Percentiles rank a stretch among this genome's conserved stretches.
These are phyloP conservation scores for Beauveria bassiana DNA, from an alignment of 2,329 filamentous ascomycete genomes.

Conservation along the genomic window DNA sequence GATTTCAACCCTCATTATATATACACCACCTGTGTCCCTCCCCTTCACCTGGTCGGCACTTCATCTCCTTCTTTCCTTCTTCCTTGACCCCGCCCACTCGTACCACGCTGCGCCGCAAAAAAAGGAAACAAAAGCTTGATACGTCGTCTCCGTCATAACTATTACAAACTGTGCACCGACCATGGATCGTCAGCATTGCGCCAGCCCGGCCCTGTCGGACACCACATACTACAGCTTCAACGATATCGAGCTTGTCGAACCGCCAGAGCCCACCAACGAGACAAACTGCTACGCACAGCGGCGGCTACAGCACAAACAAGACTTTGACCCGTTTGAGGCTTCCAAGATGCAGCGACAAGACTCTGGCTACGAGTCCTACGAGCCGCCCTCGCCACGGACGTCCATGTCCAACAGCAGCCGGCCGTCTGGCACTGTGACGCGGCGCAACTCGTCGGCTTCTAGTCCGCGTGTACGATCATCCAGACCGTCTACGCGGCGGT, in stretches of 20 bases:
- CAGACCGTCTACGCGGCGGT: slow-evolving; percentile 35
- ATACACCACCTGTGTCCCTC: background rate
- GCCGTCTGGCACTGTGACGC: slow-evolving; percentile 13
- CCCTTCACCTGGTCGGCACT: background rate
- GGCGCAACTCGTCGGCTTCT: slow-evolving; percentile 14
- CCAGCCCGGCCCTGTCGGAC: slow-evolving; percentile 38
- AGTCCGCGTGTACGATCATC: slow-evolving; percentile 25
- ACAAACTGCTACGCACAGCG: slow-evolving; percentile 11
- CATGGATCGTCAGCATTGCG: slow-evolving; percentile 23
- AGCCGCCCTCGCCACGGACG: slow-evolving; percentile 25
- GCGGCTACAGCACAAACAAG: slow-evolving; percentile 8
- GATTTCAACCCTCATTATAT: background rate
- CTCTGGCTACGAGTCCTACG: slow-evolving; percentile 50
- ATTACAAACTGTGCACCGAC: background rate
- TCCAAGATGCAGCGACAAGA: slow-evolving; percentile 46
- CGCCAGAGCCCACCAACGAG: slow-evolving; percentile 22
- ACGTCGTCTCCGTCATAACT: background rate
- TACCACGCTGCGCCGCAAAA: background rate
- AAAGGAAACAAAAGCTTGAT: background rate
- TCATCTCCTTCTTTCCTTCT: background rate
- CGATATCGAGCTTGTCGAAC: slow-evolving; percentile 40
- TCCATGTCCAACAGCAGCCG: slow-evolving; percentile 27
- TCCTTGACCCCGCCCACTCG: background rate
- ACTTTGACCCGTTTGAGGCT: slow-evolving; percentile 15
- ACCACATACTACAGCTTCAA: slow-evolving; percentile 49